phyloP scores from a whole-genome alignment of 129 eudicot species.

The Scalesia atractyloides region DNA sequence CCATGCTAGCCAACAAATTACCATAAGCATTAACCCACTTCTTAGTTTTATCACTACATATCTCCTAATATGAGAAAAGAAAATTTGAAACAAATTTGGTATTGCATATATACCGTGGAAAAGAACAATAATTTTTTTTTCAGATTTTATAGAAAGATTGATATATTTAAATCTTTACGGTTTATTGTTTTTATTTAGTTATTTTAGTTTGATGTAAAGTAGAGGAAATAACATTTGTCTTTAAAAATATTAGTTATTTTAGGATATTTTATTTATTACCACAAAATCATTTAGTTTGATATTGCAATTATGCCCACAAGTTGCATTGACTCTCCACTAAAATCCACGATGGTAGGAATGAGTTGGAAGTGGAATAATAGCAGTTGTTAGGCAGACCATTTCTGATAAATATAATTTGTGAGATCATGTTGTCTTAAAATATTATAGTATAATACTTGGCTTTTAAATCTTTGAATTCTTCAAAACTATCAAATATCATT shows the following conservation, averaged over 20 bases:
- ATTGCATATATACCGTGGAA: background rate
- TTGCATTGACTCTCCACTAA: conserved; percentile 63
- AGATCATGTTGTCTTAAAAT: conserved; percentile 40
- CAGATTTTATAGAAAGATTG: background rate
- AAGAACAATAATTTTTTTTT: background rate
- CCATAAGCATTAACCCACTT: no score
- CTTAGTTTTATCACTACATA: no score
- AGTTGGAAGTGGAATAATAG: conserved; percentile 39
- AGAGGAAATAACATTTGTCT: no score
- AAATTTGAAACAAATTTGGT: no score
- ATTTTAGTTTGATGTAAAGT: no score
- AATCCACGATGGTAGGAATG: conserved; percentile 47
- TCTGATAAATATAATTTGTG: conserved; percentile 19
- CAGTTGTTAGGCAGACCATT: conserved; percentile 47
- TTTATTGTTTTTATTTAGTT: background rate
- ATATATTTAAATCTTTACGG: no score
- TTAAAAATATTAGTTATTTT: no score
- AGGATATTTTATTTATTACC: background rate
- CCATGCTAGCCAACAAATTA: no score
- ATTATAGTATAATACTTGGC: conserved; percentile 10
- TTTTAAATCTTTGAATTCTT: conserved; percentile 4
- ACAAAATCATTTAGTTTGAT: background rate
- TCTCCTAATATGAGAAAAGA: background rate
- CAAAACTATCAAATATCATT: background rate
- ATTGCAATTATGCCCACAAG: conserved; percentile 23